phyloP scores from a whole-genome alignment of 2,329 filamentous ascomycete genomes.

The Aspergillus sp. region DNA sequence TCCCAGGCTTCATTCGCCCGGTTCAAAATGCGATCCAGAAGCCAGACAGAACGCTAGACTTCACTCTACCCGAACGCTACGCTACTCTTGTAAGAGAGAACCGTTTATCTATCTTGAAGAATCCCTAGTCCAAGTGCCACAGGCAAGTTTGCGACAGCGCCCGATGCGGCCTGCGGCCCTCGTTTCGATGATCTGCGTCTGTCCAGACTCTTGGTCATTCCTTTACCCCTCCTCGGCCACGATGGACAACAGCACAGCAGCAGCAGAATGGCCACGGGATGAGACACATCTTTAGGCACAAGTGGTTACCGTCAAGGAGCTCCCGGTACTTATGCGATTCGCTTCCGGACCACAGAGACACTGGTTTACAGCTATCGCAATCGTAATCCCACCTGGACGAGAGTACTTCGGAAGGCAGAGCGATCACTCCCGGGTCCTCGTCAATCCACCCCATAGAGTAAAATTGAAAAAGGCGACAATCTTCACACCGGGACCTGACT shows the following conservation, averaged over 20 bases:
- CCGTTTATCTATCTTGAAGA: background rate
- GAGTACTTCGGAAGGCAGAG: no score
- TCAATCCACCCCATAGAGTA: no score
- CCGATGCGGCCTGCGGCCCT: slow-evolving; percentile 12
- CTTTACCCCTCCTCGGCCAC: slow-evolving; percentile 15
- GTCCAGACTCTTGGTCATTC: slow-evolving; percentile 11
- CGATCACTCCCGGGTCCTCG: no score
- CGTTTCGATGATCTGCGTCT: slow-evolving; percentile 20
- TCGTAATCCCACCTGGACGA: no score
- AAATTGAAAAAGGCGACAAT: no score
- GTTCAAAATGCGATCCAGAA: no score
- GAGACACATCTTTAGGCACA: slow-evolving; percentile 5
- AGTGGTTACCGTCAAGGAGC: background rate
- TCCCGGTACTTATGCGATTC: no score
- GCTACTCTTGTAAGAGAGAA: background rate
- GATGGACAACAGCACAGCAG: slow-evolving; percentile 9
- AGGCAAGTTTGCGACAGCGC: slow-evolving; percentile 10
- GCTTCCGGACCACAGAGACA: no score
- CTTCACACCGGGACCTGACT: no score
- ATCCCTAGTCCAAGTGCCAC: background rate
- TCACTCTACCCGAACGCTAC: background rate
- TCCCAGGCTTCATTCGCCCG: no score
- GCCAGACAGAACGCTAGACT: no score
- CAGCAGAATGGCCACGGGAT: slow-evolving; percentile 7
- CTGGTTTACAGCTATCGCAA: no score